Evolutionary conservation across 2,329 filamentous ascomycete species (phyloP).

Genomic region (Botryotinia globosa): DNA sequence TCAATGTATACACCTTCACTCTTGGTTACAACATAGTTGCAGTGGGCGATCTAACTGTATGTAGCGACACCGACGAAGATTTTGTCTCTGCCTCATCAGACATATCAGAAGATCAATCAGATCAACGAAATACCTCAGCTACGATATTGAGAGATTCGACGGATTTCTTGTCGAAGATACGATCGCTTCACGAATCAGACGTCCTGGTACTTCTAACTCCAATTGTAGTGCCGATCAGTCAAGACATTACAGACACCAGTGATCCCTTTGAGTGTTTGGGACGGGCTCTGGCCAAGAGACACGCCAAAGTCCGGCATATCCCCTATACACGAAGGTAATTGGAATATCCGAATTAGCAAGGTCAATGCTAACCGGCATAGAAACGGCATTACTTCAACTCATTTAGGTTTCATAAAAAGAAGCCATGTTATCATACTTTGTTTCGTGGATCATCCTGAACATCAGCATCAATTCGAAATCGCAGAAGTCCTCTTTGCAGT

Average conservation of each 20-base stretch:
- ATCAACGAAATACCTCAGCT: constrained; percentile 18
- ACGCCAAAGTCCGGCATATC: constrained; percentile 64
- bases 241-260: constrained; percentile 43
- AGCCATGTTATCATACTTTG: constrained; percentile 49
- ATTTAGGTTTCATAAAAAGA: constrained; percentile 38
- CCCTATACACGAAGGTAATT: constrained; percentile 59
- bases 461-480: constrained; percentile 52
- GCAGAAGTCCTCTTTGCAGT: constrained; percentile 43
- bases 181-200: constrained; percentile 48
- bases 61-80: constrained; percentile 12
- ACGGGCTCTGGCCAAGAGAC: constrained; percentile 56
- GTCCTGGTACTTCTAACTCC: constrained; percentile 62
- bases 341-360: background rate
- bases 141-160: constrained; percentile 35
- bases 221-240: constrained; percentile 48
- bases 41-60: background rate
- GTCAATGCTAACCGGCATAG: constrained; percentile 20
- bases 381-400: constrained; percentile 49
- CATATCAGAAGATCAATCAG: constrained; percentile 1
- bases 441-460: constrained; percentile 41
- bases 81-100: constrained; percentile 8
- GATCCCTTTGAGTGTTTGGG: constrained; percentile 75
- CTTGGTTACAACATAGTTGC: background rate
- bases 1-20: constrained; percentile 11
- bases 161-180: constrained; percentile 49